These are phyloP conservation scores for Pyrenochaeta sp. DNA, from an alignment of 2,329 filamentous ascomycete genomes.

Conservation along the genomic window DNA sequence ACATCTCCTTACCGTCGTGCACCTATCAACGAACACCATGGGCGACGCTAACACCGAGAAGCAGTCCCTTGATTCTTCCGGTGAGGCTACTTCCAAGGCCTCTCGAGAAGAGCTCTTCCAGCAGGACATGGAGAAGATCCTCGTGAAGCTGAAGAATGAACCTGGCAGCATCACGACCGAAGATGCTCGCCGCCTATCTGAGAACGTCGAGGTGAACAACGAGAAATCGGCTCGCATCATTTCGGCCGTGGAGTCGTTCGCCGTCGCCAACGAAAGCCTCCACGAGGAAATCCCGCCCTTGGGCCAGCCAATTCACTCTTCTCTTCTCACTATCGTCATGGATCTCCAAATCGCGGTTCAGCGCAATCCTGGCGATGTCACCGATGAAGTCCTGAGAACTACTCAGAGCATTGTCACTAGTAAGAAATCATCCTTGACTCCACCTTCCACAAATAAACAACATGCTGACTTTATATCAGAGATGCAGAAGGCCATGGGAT, in stretches of 20 bases:
- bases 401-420: slow-evolving; percentile 39
- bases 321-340: slow-evolving; percentile 33
- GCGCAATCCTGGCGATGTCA: slow-evolving; percentile 30
- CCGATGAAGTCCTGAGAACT: slow-evolving; percentile 31
- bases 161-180: slow-evolving; percentile 38
- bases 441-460: too few species aligned
- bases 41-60: slow-evolving; percentile 7
- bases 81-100: background rate
- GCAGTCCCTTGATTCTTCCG: background rate
- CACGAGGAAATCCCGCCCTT: slow-evolving; percentile 15
- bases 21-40: slow-evolving; percentile 7
- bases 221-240: slow-evolving; percentile 34
- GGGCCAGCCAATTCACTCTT: slow-evolving; percentile 22
- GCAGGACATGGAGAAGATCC: slow-evolving; percentile 6
- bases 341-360: slow-evolving; percentile 37
- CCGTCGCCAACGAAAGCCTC: slow-evolving; percentile 30
- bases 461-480: slow-evolving; percentile 25
- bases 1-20: background rate
- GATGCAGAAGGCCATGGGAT: slow-evolving; percentile 39
- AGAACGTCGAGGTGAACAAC: slow-evolving; percentile 31
- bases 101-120: slow-evolving; percentile 1
- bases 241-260: slow-evolving; percentile 37
- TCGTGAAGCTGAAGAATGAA: slow-evolving; percentile 30
- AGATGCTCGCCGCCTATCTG: slow-evolving; percentile 39
- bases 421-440: too few species aligned